Evolutionary conservation across 1,139 yeast species (phyloP), one percentile per base, ranked within the genome.

Genomic region (Candida mesenterica): DNA sequence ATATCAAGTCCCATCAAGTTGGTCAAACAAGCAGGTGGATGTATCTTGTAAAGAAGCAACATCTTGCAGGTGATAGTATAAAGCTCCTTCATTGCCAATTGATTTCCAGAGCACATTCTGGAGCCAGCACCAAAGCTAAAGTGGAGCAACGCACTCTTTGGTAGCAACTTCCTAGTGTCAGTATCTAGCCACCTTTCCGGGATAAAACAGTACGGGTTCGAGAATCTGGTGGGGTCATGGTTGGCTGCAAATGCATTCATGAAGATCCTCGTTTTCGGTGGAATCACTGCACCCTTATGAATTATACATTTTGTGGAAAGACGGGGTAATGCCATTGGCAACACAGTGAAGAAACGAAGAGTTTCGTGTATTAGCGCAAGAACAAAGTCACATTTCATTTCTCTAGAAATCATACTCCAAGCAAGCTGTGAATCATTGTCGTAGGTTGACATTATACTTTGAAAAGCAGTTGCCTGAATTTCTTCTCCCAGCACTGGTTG

Each of bases 241-340:
- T 84, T 82, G 1, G 83, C 90, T 1, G 83, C 79, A 61, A 70
- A 80, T 1, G 86, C 72, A 49, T 84, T 84, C 82, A 84, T 75
- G 30, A 81, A 62, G 32, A 83, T 48, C 0, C 70, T 65, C 0
- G 89, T 77, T 1, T 75, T 74, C 5, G 57, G 45, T 0, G 90
- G 90, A 8, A 83, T 75, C 1, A 57, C 40, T 0, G 62, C 45
- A 0, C 58, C 55, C 5, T 57, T 53, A 45, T 67, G 72, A 1
- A 43, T 26, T 8, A 83, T 69, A 15, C 64, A 66, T 33, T 64
- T 69, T 4, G 85, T 74, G 1, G 84, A 75, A 18, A 64, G 62
- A 38, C 92, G 60, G 0, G 94, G 90, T 23, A 84, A 61, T 15
- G 82, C 66, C 43, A 83, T 61, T 0, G 92, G 92, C 40, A 82